These are phyloP conservation scores for Phytopythium ostracodes DNA, from an alignment of 352 stramenopile species.

Conservation along the genomic window DNA sequence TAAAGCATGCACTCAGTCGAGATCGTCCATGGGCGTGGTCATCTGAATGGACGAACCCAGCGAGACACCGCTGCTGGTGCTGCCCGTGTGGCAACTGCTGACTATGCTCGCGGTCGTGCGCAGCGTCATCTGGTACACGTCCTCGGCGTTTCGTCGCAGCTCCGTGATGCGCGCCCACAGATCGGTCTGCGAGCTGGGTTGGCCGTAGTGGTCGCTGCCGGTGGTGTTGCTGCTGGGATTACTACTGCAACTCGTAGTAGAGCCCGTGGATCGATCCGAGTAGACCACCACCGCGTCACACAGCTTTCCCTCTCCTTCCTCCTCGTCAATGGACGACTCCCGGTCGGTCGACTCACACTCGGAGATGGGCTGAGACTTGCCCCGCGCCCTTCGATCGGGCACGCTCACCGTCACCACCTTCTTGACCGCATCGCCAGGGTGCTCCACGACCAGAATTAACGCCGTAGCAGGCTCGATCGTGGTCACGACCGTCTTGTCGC, in stretches of 20 bases:
- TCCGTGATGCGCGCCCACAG: slow-evolving; percentile 25
- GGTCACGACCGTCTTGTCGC: not conserved
- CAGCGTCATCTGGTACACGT: slow-evolving; percentile 24
- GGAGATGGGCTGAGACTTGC: not conserved
- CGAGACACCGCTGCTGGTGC: not conserved
- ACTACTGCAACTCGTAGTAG: slow-evolving; percentile 2
- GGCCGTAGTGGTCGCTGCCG: not conserved
- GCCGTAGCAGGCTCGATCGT: not conserved
- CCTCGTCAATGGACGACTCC: slow-evolving; percentile 1
- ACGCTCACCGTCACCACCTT: not conserved
- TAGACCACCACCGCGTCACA: not conserved
- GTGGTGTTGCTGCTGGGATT: not conserved
- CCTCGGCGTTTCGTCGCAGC: slow-evolving; percentile 27
- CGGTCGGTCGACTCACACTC: slow-evolving; percentile 5
- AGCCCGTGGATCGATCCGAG: not conserved
- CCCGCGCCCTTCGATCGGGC: slow-evolving; percentile 5
- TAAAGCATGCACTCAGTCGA: not conserved
- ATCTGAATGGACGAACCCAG: not conserved
- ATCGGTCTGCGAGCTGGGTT: slow-evolving; percentile 9
- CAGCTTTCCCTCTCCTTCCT: not conserved
- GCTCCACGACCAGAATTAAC: slow-evolving; percentile 3
- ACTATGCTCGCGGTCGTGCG: slow-evolving; percentile 21
- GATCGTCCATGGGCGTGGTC: not conserved
- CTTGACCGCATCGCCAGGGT: not conserved
- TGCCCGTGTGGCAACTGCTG: not conserved